Evolutionary conservation across 345 rosid genomes (phyloP), one percentile per base, ranked within the genome.

Genomic region (Tarenaya hassleriana): DNA sequence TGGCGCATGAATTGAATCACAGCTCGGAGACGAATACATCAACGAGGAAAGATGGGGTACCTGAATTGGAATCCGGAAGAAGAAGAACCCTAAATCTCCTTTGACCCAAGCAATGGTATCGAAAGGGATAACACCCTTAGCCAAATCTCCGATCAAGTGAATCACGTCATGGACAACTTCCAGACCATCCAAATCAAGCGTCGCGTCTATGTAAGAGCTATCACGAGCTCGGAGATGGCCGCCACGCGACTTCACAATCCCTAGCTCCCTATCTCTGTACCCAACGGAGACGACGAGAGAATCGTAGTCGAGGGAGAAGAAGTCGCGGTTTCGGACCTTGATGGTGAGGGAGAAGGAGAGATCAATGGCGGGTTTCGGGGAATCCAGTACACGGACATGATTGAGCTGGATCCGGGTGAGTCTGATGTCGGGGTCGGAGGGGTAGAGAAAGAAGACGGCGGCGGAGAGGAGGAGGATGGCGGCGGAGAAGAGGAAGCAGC

Each of bases 181-280:
- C 8, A 81, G 68, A 21, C 86, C 98, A 45, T 91, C 66, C 29
- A 87, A 72, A 46, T 79, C 87, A n/a, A 91, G 92, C 29, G 80
- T 73, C 0, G 96, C 89, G 55, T 82, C 45, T 43, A 91, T 70
- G 20, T 76, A 84, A 27, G 88, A 84, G 45, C 77, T 69, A 50
- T 75, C 81, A 39, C 90, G 65, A 7, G 90, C 88, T 50, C 76
- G 71, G 37, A 91, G 49, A 34, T 53, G 63, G 16, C 80, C 90
- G 9, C 95, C 90, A 1, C 17, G 32, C 9, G 95, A 79, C 11
- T 47, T 72, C 10, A 75, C 88, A 34, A 77, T 16, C 60, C 95
- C 96, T 44, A 91, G 69, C 75, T 81, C 76, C 63, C 80, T 75
- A 58, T 83, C 96, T 64, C 90, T 56, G 62, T 87, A 91, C 49